phyloP scores from a whole-genome alignment of 345 rosid genomes.

The Salix arbutifolia region DNA sequence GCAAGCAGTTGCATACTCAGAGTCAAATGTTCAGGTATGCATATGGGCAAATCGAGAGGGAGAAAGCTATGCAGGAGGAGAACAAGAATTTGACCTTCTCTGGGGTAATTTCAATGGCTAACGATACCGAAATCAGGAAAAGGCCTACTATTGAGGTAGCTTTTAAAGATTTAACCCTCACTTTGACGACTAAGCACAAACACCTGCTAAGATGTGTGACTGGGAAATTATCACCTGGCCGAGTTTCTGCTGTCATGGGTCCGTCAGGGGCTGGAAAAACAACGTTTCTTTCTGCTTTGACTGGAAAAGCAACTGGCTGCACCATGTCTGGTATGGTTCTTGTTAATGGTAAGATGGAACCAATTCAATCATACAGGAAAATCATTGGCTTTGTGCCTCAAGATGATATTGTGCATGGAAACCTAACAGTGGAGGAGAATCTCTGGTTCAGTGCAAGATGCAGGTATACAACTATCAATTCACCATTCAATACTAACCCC shows the following conservation, averaged over 20 bases:
- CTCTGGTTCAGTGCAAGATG: conserved; percentile 99
- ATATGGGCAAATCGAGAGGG: conserved; percentile 86
- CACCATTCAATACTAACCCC: background rate
- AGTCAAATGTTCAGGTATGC: conserved; percentile 97
- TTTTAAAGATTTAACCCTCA: conserved; percentile 78
- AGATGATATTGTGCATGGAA: conserved; percentile 98
- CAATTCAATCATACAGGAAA: conserved; percentile 82
- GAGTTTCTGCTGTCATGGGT: conserved; percentile 97
- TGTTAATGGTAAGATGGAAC: conserved; percentile 74
- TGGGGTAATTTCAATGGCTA: conserved; percentile 81
- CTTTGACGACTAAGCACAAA: conserved; percentile 73
- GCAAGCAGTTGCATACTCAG: conserved; percentile 77
- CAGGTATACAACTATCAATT: conserved; percentile 48
- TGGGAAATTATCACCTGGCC: conserved; percentile 82
- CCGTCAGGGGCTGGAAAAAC: conserved; percentile 99
- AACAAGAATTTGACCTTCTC: conserved; percentile 84
- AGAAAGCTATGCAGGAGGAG: conserved; percentile 84
- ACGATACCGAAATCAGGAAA: conserved; percentile 61
- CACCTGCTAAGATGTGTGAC: conserved; percentile 82
- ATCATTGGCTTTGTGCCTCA: conserved; percentile 96
- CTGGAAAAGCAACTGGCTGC: conserved; percentile 86
- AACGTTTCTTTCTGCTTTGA: conserved; percentile 88
- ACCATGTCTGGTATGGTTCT: conserved; percentile 63
- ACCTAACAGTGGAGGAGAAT: conserved; percentile 93
- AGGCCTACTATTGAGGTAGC: conserved; percentile 75